Base-by-base conservation (phyloP, 2,329 filamentous ascomycete species). In the Zymoseptoria passerinii region DNA sequence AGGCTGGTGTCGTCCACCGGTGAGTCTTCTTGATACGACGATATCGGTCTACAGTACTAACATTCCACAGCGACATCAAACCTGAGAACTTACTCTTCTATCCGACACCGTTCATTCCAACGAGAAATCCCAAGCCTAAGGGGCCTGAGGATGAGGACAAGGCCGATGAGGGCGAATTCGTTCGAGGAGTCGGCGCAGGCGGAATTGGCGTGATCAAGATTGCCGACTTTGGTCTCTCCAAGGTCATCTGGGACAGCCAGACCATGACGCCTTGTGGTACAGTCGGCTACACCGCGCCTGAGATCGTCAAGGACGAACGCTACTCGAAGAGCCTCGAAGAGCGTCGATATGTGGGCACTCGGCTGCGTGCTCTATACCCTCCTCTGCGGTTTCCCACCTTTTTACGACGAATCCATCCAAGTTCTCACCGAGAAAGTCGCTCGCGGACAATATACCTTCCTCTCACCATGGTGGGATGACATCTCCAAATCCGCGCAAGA, bases 261-360 rank as follows among this genome's bases (percentile, higher is more conserved):
- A 99, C 94, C 8, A 97, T 96, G 90, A 99, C 94, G 2, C 94
- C 94, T n/a, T 99, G 94, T 73, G 94, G 94, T 58, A 99, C 94
- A 0, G 94, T 97, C 58, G 94, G 94, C 50, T 99, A 99, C 76
- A 97, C 94, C 3, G 94, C 94, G 3, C 94, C 94, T 7, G 94
- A 99, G 72, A 99, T 99, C 63, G 94, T 99, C 72, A 97, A 97
- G 76, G 94, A 99, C 75, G 94, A 99, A 76, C 85, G 92, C 20
- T 99, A 99, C 75, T 97, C 92, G 44, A 99, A 97, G 80, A 95
- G 90, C 54, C 75, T 97, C 92, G 44, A 99, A 97, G 80, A 95
- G 90, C 54, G 94, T 99, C 51, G 94, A 99, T 71, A 99, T 99
- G 94, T 99, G 94, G 94, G 94, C 94, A 3, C 76, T 99, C 29